These are phyloP conservation scores for Pyrenula massariospora DNA, from an alignment of 495 filamentous ascomycete genomes.

Conservation along the genomic window DNA sequence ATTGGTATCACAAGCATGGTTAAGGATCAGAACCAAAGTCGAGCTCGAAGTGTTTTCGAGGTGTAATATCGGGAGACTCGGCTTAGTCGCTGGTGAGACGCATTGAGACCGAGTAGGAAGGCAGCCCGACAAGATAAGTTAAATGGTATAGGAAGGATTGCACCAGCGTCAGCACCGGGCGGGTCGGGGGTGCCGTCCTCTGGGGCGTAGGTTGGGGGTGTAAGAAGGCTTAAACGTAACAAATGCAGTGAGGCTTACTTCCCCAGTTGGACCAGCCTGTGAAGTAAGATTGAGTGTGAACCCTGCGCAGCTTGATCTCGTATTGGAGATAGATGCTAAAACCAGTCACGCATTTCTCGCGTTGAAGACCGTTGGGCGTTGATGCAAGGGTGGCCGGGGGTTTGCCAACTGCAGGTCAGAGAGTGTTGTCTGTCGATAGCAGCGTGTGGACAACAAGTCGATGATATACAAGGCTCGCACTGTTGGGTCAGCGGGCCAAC, in stretches of 20 bases:
- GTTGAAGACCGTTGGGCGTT: not conserved
- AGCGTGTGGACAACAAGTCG: not conserved
- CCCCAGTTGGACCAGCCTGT: not conserved
- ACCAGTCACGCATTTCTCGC: not conserved
- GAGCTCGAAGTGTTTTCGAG: not conserved
- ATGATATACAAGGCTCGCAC: not conserved
- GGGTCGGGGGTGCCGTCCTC: not conserved
- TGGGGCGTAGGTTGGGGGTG: not conserved
- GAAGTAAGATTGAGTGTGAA: not conserved
- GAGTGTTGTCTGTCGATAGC: no score
- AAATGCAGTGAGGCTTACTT: not conserved
- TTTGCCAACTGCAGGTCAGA: not conserved
- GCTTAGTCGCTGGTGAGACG: not conserved
- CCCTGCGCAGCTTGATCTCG: not conserved
- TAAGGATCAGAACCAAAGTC: not conserved
- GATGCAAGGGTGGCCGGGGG: not conserved
- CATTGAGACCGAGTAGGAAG: not conserved
- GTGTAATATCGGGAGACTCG: not conserved
- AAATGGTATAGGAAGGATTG: not conserved
- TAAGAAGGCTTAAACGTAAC: not conserved
- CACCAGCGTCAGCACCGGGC: not conserved
- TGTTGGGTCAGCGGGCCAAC: not conserved
- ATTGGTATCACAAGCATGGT: constrained; percentile 14
- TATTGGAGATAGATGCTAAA: not conserved
- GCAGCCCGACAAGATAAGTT: not conserved